A percentile compares a stretch with the other conserved stretches of the same genome.
Conservation (phyloP, 371 early-diverging fungal species). For the Saksenaea vasiformis region DNA sequence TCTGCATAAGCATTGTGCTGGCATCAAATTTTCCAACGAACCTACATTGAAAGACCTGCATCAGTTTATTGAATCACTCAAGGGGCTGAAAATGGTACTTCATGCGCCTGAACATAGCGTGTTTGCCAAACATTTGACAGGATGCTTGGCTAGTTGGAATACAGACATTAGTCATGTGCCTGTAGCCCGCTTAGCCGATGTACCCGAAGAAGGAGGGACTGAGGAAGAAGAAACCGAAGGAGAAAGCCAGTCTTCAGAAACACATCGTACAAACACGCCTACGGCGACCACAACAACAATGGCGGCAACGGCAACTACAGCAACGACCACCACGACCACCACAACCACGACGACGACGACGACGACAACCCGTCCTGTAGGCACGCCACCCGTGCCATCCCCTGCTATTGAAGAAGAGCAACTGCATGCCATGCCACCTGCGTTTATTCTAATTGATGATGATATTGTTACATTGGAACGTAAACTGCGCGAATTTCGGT, state of each 20-base stretch:
- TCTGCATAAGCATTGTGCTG: conserved; percentile 28
- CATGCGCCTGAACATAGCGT: conserved; percentile 57
- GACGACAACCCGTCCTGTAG: background rate
- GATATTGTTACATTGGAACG: conserved; percentile 52
- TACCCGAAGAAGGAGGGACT: background rate
- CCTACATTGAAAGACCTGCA: conserved; percentile 56
- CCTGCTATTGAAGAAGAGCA: conserved; percentile 40
- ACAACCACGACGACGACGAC: no score
- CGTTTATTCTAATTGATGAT: conserved; percentile 65
- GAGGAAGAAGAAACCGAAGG: background rate
- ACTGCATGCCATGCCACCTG: conserved; percentile 47
- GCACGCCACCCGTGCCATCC: conserved; percentile 20
- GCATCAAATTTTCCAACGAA: conserved; percentile 47
- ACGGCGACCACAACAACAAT: background rate
- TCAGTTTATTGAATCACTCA: conserved; percentile 46
- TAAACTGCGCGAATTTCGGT: conserved; percentile 47
- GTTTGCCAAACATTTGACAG: conserved; percentile 61
- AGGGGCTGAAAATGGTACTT: conserved; percentile 55
- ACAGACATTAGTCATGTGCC: conserved; percentile 57
- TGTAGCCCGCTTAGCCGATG: conserved; percentile 21
- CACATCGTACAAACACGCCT: background rate
- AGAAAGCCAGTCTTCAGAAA: background rate
- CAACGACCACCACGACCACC: background rate
- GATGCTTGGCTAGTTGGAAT: conserved; percentile 62
- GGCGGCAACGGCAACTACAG: background rate